Conservation (phyloP, 176 grass and related monocot genomes). For the Phragmites australis region DNA sequence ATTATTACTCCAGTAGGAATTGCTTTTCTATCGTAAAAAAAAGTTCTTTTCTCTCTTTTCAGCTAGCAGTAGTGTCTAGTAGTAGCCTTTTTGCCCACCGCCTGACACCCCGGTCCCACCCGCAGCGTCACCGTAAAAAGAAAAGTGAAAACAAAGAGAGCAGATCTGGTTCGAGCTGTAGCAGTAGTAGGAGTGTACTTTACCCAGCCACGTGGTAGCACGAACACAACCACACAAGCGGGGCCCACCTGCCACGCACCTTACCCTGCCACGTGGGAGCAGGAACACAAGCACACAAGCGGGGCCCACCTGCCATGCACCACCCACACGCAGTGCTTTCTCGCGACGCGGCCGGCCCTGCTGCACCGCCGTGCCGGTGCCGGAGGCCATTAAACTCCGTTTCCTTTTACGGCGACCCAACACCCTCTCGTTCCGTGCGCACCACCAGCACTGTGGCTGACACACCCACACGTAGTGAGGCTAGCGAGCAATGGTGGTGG, state of each 20-base stretch:
- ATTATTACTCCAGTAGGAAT: too few relatives aligned
- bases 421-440: background rate
- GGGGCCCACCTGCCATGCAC: constrained; percentile 25
- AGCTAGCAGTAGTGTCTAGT: background rate
- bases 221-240: background rate
- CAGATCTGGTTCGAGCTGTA: constrained; percentile 22
- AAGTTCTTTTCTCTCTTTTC: too few relatives aligned
- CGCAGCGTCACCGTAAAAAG: background rate
- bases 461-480: background rate
- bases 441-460: background rate
- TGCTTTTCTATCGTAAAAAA: too few relatives aligned
- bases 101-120: background rate
- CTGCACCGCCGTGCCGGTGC: constrained; percentile 2
- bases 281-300: background rate
- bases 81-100: constrained; percentile 17
- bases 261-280: constrained; percentile 19
- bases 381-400: constrained; percentile 15
- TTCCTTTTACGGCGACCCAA: constrained; percentile 10
- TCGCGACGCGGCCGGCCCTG: constrained; percentile 18
- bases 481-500: background rate
- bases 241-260: constrained; percentile 24
- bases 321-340: background rate
- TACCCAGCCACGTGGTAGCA: constrained; percentile 11
- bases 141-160: background rate
- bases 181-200: constrained; percentile 26